phyloP scores from a whole-genome alignment of 1,284 basidiomycete species.

The Pseudozyma thailandica region DNA sequence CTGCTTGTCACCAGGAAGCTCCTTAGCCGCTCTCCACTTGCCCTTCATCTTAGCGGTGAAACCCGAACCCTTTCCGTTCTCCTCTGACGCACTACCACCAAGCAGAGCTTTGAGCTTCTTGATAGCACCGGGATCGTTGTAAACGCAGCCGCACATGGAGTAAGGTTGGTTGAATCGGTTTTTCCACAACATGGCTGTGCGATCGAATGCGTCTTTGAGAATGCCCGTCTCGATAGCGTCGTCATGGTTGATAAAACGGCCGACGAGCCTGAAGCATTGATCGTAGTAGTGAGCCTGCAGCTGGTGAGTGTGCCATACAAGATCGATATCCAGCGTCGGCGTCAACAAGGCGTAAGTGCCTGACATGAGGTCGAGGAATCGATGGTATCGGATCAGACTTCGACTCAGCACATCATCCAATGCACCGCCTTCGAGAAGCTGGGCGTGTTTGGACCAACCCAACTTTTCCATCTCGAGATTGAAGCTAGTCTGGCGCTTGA shows the following conservation, averaged over 20 bases:
- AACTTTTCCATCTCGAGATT: conserved; percentile 44
- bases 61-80: conserved; percentile 11
- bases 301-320: conserved; percentile 60
- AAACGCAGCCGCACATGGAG: conserved; percentile 50
- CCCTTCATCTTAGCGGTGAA: conserved; percentile 33
- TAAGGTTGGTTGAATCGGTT: conserved; percentile 49
- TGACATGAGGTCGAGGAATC: conserved; percentile 42
- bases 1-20: conserved; percentile 30
- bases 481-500: conserved; percentile 47
- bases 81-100: conserved; percentile 7
- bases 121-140: conserved; percentile 36
- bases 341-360: conserved; percentile 21
- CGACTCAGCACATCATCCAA: conserved; percentile 34
- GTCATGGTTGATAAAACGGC: conserved; percentile 59
- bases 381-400: conserved; percentile 53
- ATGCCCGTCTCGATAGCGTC: conserved; percentile 55
- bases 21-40: conserved; percentile 41
- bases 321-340: conserved; percentile 60
- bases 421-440: conserved; percentile 24
- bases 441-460: conserved; percentile 41
- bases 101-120: conserved; percentile 37
- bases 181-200: conserved; percentile 49
- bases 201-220: conserved; percentile 51
- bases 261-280: conserved; percentile 40
- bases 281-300: conserved; percentile 38